These are phyloP conservation scores for Chalaropsis ovoidea DNA, from an alignment of 2,329 filamentous ascomycete genomes.

Conservation along the genomic window DNA sequence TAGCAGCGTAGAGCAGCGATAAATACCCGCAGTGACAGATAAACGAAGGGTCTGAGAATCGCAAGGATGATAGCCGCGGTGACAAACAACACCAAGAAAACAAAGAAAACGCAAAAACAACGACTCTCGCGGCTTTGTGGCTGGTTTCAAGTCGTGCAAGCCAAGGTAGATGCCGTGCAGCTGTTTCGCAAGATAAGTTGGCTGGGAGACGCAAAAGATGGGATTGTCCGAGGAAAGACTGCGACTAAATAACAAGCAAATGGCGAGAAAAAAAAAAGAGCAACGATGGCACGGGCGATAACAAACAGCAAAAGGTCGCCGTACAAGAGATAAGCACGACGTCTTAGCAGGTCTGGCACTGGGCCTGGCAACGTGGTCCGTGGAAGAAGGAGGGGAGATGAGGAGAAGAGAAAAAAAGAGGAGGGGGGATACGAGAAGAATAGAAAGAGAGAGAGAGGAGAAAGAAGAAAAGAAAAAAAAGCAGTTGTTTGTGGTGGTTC, in stretches of 20 bases:
- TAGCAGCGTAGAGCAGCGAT: not conserved
- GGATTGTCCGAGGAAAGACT: not conserved
- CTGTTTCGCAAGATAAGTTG: not conserved
- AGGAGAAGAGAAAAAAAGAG: not conserved
- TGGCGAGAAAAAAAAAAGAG: conserved; percentile 15
- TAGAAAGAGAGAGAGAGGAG: not conserved
- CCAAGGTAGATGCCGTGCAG: not conserved
- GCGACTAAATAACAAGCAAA: conserved; percentile 23
- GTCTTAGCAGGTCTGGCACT: not conserved
- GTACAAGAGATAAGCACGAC: conserved; percentile 4
- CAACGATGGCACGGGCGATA: conserved; percentile 13
- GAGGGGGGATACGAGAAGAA: conserved; percentile 1
- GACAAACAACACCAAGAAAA: not conserved
- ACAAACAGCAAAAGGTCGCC: conserved; percentile 13
- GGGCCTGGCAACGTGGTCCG: not conserved
- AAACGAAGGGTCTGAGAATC: not conserved
- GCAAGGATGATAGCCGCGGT: conserved; percentile 12
- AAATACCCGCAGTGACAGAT: conserved; percentile 2
- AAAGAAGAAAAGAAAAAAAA: not conserved
- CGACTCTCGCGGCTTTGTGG: not conserved
- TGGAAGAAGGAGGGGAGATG: conserved; percentile 9
- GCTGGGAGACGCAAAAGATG: not conserved
- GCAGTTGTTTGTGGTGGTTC: not conserved
- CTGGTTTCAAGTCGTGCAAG: not conserved
- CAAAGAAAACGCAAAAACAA: not conserved